Evolutionary conservation across 495 filamentous ascomycete genomes (phyloP).

Genomic region (Ramalina intermedia): DNA sequence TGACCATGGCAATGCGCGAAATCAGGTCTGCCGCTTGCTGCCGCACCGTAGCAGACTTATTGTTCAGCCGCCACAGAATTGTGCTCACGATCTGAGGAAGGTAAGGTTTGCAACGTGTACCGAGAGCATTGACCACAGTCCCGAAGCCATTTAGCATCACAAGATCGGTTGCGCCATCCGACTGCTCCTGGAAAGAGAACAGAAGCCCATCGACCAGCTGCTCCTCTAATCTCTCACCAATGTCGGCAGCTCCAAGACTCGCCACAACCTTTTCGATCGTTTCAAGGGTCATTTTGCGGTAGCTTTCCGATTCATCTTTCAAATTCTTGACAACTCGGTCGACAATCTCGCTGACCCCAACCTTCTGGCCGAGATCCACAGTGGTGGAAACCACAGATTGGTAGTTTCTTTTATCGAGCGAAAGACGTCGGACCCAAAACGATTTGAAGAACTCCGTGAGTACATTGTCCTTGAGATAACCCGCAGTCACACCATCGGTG

Average conservation of each 20-base stretch:
- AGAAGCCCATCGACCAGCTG: conserved; percentile 92
- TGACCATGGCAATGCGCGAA: conserved; percentile 90
- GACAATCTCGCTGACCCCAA: conserved; percentile 87
- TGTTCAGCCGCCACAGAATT: conserved; percentile 95
- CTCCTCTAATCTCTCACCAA: conserved; percentile 84
- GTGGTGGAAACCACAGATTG: conserved; percentile 96
- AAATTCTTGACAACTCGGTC: conserved; percentile 87
- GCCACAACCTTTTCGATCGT: conserved; percentile 93
- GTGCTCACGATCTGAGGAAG: conserved; percentile 91
- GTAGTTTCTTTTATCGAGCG: conserved; percentile 91
- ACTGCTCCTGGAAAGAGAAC: conserved; percentile 91
- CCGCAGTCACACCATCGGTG: conserved; percentile 86
- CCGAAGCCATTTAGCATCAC: conserved; percentile 98
- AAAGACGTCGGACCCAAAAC: conserved; percentile 97
- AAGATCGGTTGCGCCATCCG: conserved; percentile 71
- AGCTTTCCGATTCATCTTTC: conserved; percentile 96
- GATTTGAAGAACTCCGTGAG: conserved; percentile 95
- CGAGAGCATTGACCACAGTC: conserved; percentile 90
- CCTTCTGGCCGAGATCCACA: conserved; percentile 93
- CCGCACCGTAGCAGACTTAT: conserved; percentile 88
- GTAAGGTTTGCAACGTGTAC: conserved; percentile 89
- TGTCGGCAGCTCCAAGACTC: conserved; percentile 81
- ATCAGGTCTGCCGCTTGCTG: conserved; percentile 96
- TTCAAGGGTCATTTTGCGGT: conserved; percentile 98
- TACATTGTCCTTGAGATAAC: conserved; percentile 89